A percentile compares a stretch with the other conserved stretches of the same genome.
phyloP scores from a whole-genome alignment of 2,329 filamentous ascomycete genomes.

The Beauveria pseudobassiana region DNA sequence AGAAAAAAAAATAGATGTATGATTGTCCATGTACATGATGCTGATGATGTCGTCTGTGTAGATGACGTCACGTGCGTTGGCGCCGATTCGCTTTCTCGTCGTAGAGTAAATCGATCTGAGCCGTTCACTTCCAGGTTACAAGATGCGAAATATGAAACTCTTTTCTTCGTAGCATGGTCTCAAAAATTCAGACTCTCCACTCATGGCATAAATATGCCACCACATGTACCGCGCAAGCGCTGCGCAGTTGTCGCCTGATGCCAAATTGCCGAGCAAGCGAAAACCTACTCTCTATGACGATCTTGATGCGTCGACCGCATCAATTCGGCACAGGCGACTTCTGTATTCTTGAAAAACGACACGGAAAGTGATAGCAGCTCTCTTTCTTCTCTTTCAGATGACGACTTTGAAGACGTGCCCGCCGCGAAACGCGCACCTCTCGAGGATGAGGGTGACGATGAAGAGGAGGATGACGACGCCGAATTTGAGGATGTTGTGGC shows the following conservation, averaged over 20 bases:
- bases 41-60: not conserved
- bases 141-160: not conserved
- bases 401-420: slow-evolving; percentile 54
- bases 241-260: slow-evolving; percentile 33
- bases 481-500: slow-evolving; percentile 53
- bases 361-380: slow-evolving; percentile 40
- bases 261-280: slow-evolving; percentile 25
- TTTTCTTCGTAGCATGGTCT: not conserved
- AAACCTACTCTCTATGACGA: slow-evolving; percentile 56
- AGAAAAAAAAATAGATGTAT: too few relatives aligned
- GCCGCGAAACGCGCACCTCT: slow-evolving; percentile 49
- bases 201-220: slow-evolving; percentile 48
- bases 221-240: slow-evolving; percentile 60
- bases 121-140: not conserved
- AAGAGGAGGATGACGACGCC: slow-evolving; percentile 48
- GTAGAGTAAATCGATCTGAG: not conserved
- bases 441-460: slow-evolving; percentile 30
- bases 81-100: not conserved
- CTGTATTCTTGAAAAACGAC: slow-evolving; percentile 35
- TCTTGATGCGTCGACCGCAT: slow-evolving; percentile 43
- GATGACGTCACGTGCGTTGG: slow-evolving; percentile 9
- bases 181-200: too few relatives aligned
- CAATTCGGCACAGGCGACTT: slow-evolving; percentile 34
- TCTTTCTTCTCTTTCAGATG: slow-evolving; percentile 47
- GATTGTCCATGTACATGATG: not conserved